These are phyloP conservation scores for Scedosporium aurantiacum DNA, from an alignment of 2,329 filamentous ascomycete species.

Conservation along the genomic window DNA sequence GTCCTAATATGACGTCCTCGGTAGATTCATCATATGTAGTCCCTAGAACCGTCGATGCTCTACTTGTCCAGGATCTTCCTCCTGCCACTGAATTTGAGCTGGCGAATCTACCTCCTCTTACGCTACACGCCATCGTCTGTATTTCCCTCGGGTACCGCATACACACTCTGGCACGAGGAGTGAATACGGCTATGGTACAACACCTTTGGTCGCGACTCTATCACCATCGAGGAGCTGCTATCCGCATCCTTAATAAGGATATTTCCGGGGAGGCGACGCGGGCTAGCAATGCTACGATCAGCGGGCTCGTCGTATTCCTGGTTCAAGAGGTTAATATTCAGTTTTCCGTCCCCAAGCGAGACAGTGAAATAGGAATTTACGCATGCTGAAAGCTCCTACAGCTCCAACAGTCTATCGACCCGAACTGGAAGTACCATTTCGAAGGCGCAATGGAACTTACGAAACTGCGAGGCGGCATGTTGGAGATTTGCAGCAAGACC, in stretches of 20 bases:
- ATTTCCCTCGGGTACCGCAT: conserved; percentile 9
- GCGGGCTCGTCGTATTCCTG: conserved; percentile 9
- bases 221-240: conserved; percentile 10
- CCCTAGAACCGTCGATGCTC: conserved; percentile 18
- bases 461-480: not conserved
- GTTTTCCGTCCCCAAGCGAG: not conserved
- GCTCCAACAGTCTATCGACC: conserved; percentile 9
- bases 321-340: conserved; percentile 6
- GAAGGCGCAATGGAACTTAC: conserved; percentile 10
- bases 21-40: conserved; percentile 13
- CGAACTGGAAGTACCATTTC: conserved; percentile 10
- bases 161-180: conserved; percentile 8
- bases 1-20: conserved; percentile 5
- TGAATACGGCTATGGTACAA: conserved; percentile 5
- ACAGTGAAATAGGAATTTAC: not conserved
- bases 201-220: conserved; percentile 6
- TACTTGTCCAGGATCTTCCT: conserved; percentile 10
- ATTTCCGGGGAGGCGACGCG: conserved; percentile 8
- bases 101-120: conserved; percentile 5
- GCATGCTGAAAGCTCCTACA: not conserved
- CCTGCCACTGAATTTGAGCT: conserved; percentile 1
- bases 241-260: conserved; percentile 10
- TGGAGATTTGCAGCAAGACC: not conserved
- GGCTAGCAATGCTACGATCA: conserved; percentile 8
- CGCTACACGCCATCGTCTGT: conserved; percentile 8